Evolutionary conservation across 768 basidiomycete genomes (phyloP).

Genomic region (Lactarius trivialis): DNA sequence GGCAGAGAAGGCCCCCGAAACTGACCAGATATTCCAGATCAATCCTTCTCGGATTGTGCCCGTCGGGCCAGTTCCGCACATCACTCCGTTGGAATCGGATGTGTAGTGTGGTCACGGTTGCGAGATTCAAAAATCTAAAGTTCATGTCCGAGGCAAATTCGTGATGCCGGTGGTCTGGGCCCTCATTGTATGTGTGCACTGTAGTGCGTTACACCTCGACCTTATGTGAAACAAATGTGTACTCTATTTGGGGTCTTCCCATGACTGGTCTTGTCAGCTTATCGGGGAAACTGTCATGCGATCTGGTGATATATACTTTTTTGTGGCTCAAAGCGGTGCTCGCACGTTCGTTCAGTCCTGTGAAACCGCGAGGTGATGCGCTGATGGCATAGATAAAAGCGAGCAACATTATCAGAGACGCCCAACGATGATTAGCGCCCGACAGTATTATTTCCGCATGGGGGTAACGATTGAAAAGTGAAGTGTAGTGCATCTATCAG

Average conservation of each 20-base stretch:
- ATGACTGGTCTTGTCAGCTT: background rate
- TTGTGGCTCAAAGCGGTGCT: background rate
- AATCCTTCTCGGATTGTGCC: conserved; percentile 77
- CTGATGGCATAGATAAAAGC: background rate
- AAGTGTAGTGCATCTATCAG: conserved; percentile 26
- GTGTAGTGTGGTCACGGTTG: background rate
- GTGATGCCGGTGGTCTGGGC: background rate
- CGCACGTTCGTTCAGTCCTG: background rate
- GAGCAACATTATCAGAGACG: background rate
- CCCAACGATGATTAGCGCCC: background rate
- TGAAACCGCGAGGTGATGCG: background rate
- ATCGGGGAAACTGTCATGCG: too few species aligned
- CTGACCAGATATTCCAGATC: conserved; percentile 39
- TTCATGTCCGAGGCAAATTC: background rate
- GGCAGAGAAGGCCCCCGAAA: too few species aligned
- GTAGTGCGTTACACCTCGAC: background rate
- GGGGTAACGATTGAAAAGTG: background rate
- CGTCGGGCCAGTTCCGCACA: conserved; percentile 61
- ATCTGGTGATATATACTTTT: background rate
- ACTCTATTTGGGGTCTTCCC: background rate
- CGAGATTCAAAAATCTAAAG: background rate
- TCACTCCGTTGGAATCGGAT: conserved; percentile 43
- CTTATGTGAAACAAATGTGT: background rate
- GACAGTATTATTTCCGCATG: background rate
- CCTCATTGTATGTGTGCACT: background rate